Evolutionary conservation across 495 filamentous ascomycete genomes (phyloP).

Genomic region (Penicillium turbatum): DNA sequence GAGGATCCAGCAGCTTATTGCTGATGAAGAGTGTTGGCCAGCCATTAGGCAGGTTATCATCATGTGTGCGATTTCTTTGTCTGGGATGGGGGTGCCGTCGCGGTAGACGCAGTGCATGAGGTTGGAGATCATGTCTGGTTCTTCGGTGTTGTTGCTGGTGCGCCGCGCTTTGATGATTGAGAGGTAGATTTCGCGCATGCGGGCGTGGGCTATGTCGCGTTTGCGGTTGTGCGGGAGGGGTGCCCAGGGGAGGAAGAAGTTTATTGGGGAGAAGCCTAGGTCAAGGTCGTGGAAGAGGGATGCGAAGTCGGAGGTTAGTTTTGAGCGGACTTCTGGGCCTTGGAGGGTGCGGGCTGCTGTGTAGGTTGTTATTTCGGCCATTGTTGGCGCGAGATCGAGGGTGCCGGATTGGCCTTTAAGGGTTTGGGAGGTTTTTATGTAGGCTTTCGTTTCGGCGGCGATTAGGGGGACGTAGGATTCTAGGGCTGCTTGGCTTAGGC

Average conservation of each 20-base stretch:
- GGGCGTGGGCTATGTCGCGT: conserved; percentile 69
- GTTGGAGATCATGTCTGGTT: conserved; percentile 74
- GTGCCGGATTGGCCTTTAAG: conserved; percentile 66
- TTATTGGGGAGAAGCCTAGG: conserved; percentile 76
- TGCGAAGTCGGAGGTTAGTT: conserved; percentile 62
- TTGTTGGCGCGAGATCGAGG: conserved; percentile 60
- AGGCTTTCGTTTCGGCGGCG: conserved; percentile 66
- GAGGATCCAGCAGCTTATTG: conserved; percentile 77
- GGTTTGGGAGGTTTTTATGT: conserved; percentile 57
- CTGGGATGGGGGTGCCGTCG: conserved; percentile 62
- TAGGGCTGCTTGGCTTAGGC: conserved; percentile 72
- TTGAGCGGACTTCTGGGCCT: conserved; percentile 72
- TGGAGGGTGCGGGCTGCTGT: conserved; percentile 78
- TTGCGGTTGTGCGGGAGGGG: conserved; percentile 81
- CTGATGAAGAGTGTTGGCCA: conserved; percentile 82
- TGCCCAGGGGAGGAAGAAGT: conserved; percentile 82
- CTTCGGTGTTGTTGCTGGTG: conserved; percentile 30
- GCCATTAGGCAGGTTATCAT: conserved; percentile 91
- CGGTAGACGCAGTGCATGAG: conserved; percentile 78
- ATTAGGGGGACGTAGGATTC: conserved; percentile 75
- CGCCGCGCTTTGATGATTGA: conserved; percentile 69
- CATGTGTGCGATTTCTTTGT: conserved; percentile 82
- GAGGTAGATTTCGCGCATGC: conserved; percentile 73
- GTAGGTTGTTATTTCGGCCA: conserved; percentile 84
- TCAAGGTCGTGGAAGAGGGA: conserved; percentile 78